Conservation (phyloP, 768 basidiomycete species). For the Podaxis pistillaris region DNA sequence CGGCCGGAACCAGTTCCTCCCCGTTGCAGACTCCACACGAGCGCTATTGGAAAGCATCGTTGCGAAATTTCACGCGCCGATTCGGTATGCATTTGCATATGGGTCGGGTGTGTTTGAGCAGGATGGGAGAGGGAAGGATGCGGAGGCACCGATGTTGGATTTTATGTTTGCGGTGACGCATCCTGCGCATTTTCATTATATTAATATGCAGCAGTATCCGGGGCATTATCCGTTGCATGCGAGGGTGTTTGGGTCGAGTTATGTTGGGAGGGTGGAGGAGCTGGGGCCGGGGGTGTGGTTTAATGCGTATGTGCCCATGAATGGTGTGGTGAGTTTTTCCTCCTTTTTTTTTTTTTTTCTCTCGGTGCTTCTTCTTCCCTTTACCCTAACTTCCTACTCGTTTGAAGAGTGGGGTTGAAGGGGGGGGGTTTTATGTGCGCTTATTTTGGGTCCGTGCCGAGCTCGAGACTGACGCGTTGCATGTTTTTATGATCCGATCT, state of each 20-base stretch:
- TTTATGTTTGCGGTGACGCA: conserved; percentile 97
- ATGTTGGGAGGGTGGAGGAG: conserved; percentile 77
- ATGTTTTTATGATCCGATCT: conserved; percentile 7
- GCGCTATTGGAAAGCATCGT: conserved; percentile 81
- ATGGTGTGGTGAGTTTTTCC: conserved; percentile 69
- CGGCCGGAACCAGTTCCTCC: conserved; percentile 78
- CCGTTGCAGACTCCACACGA: conserved; percentile 76
- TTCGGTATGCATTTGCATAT: conserved; percentile 97
- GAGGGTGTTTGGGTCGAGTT: conserved; percentile 78
- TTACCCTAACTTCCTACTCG: neutral
- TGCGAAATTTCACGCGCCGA: conserved; percentile 79
- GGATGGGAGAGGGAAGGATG: conserved; percentile 49
- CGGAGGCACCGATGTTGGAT: conserved; percentile 79
- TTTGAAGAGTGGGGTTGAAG: neutral
- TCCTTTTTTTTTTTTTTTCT: conserved; percentile 8
- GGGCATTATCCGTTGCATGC: conserved; percentile 89
- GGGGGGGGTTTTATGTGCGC: neutral
- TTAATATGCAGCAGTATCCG: conserved; percentile 92
- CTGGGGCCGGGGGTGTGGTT: conserved; percentile 92
- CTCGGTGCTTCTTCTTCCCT: neutral
- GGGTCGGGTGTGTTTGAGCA: conserved; percentile 96
- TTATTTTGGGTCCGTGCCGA: neutral
- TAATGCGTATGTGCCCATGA: conserved; percentile 84
- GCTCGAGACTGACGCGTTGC: conserved; percentile 4
- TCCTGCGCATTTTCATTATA: conserved; percentile 89